Conservation (phyloP, 164 flowering plant genomes). For the Nymphaea thermarum region DNA sequence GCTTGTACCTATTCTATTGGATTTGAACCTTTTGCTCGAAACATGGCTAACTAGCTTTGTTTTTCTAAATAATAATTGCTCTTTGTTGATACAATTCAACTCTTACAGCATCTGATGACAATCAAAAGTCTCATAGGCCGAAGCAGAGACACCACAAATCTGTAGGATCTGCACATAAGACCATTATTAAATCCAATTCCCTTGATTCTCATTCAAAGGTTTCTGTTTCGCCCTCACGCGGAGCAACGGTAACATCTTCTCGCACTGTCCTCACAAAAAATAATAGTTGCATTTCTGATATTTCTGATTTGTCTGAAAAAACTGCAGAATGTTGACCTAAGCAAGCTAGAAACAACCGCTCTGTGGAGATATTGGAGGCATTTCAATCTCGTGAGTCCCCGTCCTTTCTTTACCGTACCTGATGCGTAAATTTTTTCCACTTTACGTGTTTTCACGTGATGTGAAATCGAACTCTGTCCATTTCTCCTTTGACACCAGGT, state of each 20-base stretch:
- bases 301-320: neutral
- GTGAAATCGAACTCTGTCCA: no score
- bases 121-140: slow-evolving; percentile 60
- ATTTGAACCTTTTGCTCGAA: no score
- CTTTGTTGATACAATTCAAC: no score
- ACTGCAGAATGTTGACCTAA: slow-evolving; percentile 71
- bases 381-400: slow-evolving; percentile 74
- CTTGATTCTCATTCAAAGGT: slow-evolving; percentile 74
- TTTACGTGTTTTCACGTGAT: neutral
- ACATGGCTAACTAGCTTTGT: no score
- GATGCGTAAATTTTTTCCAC: neutral
- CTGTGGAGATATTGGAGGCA: slow-evolving; percentile 90
- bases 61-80: no score
- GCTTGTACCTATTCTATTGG: no score
- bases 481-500: slow-evolving; percentile 23
- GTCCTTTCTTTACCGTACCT: neutral
- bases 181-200: slow-evolving; percentile 60
- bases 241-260: slow-evolving; percentile 28
- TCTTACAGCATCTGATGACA: slow-evolving; percentile 77
- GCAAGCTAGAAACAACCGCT: slow-evolving; percentile 83
- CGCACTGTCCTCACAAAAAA: neutral
- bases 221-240: slow-evolving; percentile 41
- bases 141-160: slow-evolving; percentile 61
- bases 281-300: neutral
- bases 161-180: slow-evolving; percentile 55